A percentile compares a stretch with the other conserved stretches of the same genome.
Conservation (phyloP, 1,284 basidiomycete genomes). For the Naganishia sp. region DNA sequence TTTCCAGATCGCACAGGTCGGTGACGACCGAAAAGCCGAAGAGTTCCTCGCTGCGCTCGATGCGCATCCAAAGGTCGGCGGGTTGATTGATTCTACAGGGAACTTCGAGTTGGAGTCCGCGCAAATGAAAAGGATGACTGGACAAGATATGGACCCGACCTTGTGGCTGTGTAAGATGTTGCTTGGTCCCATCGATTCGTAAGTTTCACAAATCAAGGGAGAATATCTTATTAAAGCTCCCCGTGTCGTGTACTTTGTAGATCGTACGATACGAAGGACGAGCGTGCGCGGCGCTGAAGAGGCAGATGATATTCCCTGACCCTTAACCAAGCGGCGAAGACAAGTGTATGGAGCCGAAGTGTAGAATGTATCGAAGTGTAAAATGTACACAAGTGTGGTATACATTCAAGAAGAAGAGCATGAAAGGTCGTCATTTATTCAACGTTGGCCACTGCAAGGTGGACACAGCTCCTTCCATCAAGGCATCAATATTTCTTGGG, state of each 20-base stretch:
- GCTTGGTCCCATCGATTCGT: conserved; percentile 26
- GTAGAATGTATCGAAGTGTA: no score
- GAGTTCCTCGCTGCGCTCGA: conserved; percentile 56
- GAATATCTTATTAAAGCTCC: neutral
- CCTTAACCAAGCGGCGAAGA: no score
- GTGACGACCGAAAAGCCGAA: conserved; percentile 54
- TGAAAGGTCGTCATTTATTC: no score
- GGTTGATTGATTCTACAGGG: conserved; percentile 30
- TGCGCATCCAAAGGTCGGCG: conserved; percentile 53
- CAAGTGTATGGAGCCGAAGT: no score
- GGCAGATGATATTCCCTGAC: no score
- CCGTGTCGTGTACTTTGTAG: neutral
- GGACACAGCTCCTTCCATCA: no score
- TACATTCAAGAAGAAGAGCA: no score
- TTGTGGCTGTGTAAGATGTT: conserved; percentile 26
- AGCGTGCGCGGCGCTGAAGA: conserved; percentile 9
- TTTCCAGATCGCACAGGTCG: conserved; percentile 49
- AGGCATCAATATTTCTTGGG: no score
- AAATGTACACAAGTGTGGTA: no score
- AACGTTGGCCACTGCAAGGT: no score
- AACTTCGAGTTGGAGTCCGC: conserved; percentile 35
- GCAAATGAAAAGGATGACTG: conserved; percentile 19
- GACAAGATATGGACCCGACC: conserved; percentile 18
- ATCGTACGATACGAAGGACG: conserved; percentile 30
- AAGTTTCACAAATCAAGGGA: neutral